Percentiles rank a stretch among this genome's conserved stretches.
Evolutionary conservation across 352 stramenopile genomes (phyloP).

Genomic region (Phytophthora lateralis): DNA sequence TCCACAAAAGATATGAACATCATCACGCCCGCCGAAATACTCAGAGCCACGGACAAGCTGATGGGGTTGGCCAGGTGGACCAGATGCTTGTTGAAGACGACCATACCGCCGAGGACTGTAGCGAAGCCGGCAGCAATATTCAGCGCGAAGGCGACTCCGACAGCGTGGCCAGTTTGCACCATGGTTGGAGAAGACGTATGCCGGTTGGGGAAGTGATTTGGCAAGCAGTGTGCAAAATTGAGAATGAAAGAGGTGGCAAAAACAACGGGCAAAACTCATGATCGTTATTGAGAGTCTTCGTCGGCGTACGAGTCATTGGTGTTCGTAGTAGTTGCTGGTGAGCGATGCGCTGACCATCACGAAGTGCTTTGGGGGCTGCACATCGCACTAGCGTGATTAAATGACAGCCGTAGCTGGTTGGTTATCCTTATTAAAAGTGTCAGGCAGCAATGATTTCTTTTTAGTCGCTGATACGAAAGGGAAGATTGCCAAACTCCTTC

Average conservation of each 20-base stretch:
- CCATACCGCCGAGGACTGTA: slow-evolving; percentile 55
- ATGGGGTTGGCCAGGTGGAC: slow-evolving; percentile 59
- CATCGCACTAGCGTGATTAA: not conserved
- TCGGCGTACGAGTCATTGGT: not conserved
- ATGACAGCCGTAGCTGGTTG: not conserved
- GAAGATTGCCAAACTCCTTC: slow-evolving; percentile 7
- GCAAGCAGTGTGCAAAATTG: slow-evolving; percentile 9
- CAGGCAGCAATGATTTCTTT: slow-evolving; percentile 10
- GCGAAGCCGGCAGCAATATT: slow-evolving; percentile 58
- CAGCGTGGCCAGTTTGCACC: slow-evolving; percentile 41
- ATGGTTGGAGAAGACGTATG: slow-evolving; percentile 15
- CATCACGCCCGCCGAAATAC: slow-evolving; percentile 74
- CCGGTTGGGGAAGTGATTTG: slow-evolving; percentile 2
- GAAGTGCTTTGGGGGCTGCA: not conserved
- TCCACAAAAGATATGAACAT: slow-evolving; percentile 83
- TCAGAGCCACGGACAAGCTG: slow-evolving; percentile 85
- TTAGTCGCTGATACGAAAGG: not conserved
- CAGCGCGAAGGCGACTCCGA: slow-evolving; percentile 51
- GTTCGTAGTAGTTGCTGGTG: slow-evolving; percentile 14
- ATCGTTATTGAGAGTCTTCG: slow-evolving; percentile 4
- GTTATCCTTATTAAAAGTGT: slow-evolving; percentile 5
- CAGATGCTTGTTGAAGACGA: slow-evolving; percentile 56
- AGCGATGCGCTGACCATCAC: slow-evolving; percentile 5
- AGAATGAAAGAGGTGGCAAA: slow-evolving; percentile 16
- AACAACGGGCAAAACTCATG: slow-evolving; percentile 1